Conservation (phyloP, 1,284 basidiomycete species). For the Hymenochaete sp. region DNA sequence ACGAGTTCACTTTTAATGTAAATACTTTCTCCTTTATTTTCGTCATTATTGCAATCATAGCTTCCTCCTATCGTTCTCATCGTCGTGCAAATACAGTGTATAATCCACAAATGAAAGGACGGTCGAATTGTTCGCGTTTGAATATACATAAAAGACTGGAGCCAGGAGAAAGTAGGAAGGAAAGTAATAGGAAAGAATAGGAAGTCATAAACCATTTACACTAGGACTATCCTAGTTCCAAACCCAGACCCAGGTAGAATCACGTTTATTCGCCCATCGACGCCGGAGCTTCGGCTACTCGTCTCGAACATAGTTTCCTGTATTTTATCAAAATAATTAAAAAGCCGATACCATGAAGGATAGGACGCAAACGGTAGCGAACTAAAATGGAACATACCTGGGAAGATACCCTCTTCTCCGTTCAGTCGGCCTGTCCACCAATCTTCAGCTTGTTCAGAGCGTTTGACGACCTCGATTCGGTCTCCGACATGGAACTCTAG, state of each 20-base stretch:
- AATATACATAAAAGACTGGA: not conserved
- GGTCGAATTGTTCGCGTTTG: not conserved
- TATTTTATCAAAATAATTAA: not conserved
- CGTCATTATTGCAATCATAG: not conserved
- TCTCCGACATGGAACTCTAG: slow-evolving; percentile 90
- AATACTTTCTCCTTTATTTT: slow-evolving; percentile 1
- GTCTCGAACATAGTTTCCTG: slow-evolving; percentile 34
- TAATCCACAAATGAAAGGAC: not conserved
- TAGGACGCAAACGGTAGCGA: not conserved
- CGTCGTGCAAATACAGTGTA: not conserved
- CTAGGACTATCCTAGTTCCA: no score
- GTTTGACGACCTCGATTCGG: slow-evolving; percentile 85
- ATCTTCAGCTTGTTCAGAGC: slow-evolving; percentile 80
- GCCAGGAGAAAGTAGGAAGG: no score
- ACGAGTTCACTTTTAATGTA: no score
- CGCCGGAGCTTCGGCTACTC: no score
- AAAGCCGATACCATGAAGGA: not conserved
- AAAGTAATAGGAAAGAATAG: no score
- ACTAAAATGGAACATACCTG: slow-evolving; percentile 48
- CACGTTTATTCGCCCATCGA: no score
- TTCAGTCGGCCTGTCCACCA: slow-evolving; percentile 96
- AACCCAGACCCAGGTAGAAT: no score
- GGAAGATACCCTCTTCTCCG: slow-evolving; percentile 87
- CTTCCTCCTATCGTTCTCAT: not conserved
- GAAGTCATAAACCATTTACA: no score